Evolutionary conservation across 768 basidiomycete genomes (phyloP).

Genomic region (Dioszegia hungarica): DNA sequence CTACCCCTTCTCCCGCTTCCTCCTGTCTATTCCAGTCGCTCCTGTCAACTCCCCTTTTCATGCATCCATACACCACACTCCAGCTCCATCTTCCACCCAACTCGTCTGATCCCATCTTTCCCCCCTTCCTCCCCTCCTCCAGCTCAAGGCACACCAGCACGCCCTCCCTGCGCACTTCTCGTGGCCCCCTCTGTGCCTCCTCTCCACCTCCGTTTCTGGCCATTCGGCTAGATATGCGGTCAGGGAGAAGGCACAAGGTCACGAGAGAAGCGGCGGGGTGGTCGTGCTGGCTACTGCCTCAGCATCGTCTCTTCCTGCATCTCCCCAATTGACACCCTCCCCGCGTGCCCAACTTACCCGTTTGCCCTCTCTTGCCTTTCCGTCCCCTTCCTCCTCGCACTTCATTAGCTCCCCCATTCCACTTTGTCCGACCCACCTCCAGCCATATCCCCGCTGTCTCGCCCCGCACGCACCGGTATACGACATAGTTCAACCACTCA

Average conservation of each 20-base stretch:
- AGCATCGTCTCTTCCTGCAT: too few species aligned
- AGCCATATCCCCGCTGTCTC: too few species aligned
- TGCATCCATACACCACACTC: background rate
- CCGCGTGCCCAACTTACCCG: too few species aligned
- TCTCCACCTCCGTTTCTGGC: too few species aligned
- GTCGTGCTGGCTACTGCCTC: conserved; percentile 19
- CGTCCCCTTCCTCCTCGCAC: too few species aligned
- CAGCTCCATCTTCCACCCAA: background rate
- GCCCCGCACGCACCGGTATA: too few species aligned
- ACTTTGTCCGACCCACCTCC: too few species aligned
- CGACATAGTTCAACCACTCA: too few species aligned
- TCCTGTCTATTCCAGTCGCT: background rate
- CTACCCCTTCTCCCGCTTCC: background rate
- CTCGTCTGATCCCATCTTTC: background rate
- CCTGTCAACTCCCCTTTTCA: background rate
- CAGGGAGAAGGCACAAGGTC: conserved; percentile 2
- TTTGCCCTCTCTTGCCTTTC: too few species aligned
- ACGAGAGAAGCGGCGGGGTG: conserved; percentile 21
- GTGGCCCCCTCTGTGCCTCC: background rate
- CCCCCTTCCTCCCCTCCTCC: background rate
- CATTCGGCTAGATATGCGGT: background rate
- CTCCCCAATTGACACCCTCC: too few species aligned
- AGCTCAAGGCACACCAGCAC: conserved; percentile 6
- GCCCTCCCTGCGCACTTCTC: conserved; percentile 10
- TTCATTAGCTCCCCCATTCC: too few species aligned